These are phyloP conservation scores for Ophiostoma himal-ulmi DNA, from an alignment of 2,329 filamentous ascomycete genomes.

Conservation along the genomic window DNA sequence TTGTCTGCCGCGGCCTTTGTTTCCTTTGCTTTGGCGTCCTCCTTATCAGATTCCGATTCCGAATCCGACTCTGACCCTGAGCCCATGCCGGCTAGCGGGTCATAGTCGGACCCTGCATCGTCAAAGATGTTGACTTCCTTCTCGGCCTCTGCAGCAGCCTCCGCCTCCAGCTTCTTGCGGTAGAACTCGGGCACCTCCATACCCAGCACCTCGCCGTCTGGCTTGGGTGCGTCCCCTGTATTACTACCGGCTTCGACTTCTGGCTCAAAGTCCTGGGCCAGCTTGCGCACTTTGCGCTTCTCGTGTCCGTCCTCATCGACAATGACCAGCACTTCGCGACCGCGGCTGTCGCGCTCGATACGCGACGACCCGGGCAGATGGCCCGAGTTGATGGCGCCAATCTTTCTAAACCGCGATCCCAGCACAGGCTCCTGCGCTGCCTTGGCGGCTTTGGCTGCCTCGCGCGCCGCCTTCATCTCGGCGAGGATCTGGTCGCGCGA, in stretches of 20 bases:
- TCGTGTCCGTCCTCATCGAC: slow-evolving; percentile 61
- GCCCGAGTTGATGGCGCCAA: slow-evolving; percentile 44
- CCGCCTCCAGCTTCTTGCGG: slow-evolving; percentile 43
- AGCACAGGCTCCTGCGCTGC: slow-evolving; percentile 47
- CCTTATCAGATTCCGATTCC: slow-evolving; percentile 26
- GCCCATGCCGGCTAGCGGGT: slow-evolving; percentile 57
- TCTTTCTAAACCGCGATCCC: slow-evolving; percentile 59
- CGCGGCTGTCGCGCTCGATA: slow-evolving; percentile 56
- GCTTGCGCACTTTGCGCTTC: slow-evolving; percentile 57
- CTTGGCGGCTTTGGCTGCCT: slow-evolving; percentile 55
- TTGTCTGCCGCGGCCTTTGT: slow-evolving; percentile 10
- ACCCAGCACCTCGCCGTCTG: slow-evolving; percentile 52
- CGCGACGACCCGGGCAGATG: slow-evolving; percentile 35
- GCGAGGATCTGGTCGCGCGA: slow-evolving; percentile 62
- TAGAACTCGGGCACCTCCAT: slow-evolving; percentile 62
- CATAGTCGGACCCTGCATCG: slow-evolving; percentile 60
- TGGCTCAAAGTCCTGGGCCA: slow-evolving; percentile 29
- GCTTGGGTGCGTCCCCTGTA: slow-evolving; percentile 34
- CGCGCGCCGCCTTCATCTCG: slow-evolving; percentile 57
- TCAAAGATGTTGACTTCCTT: slow-evolving; percentile 61
- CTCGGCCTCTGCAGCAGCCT: slow-evolving; percentile 41
- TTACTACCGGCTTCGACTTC: slow-evolving; percentile 31
- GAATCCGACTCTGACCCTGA: slow-evolving; percentile 36
- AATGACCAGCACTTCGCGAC: slow-evolving; percentile 59
- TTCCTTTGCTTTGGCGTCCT: slow-evolving; percentile 22